phyloP scores from a whole-genome alignment of 2,329 filamentous ascomycete species.

The Mycosphaerella sp. region DNA sequence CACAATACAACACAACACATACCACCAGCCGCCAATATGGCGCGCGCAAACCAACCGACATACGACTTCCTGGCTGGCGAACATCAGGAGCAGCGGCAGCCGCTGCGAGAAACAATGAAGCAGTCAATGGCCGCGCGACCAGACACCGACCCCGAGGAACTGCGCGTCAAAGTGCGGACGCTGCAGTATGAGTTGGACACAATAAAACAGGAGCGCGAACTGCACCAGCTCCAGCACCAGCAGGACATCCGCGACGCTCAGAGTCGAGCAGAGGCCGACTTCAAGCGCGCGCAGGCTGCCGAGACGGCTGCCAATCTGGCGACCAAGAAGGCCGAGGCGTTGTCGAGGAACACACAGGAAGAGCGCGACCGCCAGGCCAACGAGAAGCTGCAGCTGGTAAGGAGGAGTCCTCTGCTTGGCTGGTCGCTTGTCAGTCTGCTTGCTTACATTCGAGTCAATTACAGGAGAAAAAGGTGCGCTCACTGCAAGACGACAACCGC shows the following conservation, averaged over 20 bases:
- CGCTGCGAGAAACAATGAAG: constrained; percentile 41
- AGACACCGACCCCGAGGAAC: constrained; percentile 59
- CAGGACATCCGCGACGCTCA: constrained; percentile 77
- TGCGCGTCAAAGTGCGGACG: constrained; percentile 84
- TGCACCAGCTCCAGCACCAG: constrained; percentile 69
- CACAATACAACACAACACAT: not conserved
- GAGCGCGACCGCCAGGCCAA: constrained; percentile 49
- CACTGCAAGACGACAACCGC: constrained; percentile 63
- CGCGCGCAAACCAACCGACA: constrained; percentile 37
- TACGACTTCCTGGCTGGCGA: constrained; percentile 47
- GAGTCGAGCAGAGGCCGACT: constrained; percentile 77
- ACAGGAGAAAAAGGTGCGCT: constrained; percentile 49
- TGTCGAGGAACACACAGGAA: constrained; percentile 52
- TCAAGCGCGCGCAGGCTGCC: constrained; percentile 56
- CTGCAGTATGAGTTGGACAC: constrained; percentile 83
- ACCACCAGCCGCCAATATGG: constrained; percentile 19
- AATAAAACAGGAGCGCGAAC: constrained; percentile 78
- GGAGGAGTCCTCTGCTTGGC: too few relatives aligned
- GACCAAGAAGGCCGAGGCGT: constrained; percentile 49
- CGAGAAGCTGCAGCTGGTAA: constrained; percentile 45
- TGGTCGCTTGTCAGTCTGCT: too few relatives aligned
- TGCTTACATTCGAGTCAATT: too few relatives aligned
- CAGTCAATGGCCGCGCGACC: constrained; percentile 35
- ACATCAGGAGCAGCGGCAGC: constrained; percentile 29
- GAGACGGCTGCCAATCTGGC: constrained; percentile 49